Percentiles rank a stretch among this genome's conserved stretches.
These are phyloP conservation scores for Entomortierella chlamydospora DNA, from an alignment of 192 early-diverging fungal genomes.

Conservation along the genomic window DNA sequence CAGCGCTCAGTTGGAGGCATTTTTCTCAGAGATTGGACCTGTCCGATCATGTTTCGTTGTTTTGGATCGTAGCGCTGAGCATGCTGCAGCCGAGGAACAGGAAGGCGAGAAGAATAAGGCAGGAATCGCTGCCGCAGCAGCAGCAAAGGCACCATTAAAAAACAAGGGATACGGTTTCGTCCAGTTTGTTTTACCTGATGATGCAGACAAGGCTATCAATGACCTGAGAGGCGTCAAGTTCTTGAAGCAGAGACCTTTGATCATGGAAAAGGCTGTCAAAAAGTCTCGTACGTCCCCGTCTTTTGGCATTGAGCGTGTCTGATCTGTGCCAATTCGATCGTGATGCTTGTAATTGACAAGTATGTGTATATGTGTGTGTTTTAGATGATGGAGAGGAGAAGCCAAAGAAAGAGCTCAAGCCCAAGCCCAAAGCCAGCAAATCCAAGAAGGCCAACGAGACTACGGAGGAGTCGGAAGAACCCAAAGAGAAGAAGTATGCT, in stretches of 20 bases:
- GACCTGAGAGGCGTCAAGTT: conserved; percentile 84
- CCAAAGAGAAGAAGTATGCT: conserved; percentile 57
- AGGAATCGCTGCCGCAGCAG: conserved; percentile 22
- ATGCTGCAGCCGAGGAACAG: conserved; percentile 17
- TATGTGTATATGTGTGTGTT: no score
- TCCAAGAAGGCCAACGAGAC: conserved; percentile 38
- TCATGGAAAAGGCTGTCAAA: conserved; percentile 82
- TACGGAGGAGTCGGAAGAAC: conserved; percentile 20
- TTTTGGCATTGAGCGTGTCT: not conserved
- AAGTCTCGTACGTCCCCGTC: conserved; percentile 47
- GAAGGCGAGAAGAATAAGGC: conserved; percentile 15
- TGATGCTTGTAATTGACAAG: no score
- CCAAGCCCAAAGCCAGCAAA: conserved; percentile 52
- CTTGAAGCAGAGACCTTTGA: conserved; percentile 72
- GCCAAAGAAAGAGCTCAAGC: conserved; percentile 44
- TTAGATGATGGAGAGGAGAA: conserved; percentile 32
- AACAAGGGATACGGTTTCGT: conserved; percentile 96
- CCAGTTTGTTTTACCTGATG: conserved; percentile 82
- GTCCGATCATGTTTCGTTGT: conserved; percentile 93
- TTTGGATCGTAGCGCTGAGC: conserved; percentile 54
- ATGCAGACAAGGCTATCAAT: conserved; percentile 81
- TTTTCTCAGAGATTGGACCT: conserved; percentile 92
- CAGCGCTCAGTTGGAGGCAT: conserved; percentile 82
- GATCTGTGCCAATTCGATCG: no score
- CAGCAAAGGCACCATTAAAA: conserved; percentile 30